Evolutionary conservation across 2,329 filamentous ascomycete species (phyloP).

Genomic region (Pyrenochaeta sp.): DNA sequence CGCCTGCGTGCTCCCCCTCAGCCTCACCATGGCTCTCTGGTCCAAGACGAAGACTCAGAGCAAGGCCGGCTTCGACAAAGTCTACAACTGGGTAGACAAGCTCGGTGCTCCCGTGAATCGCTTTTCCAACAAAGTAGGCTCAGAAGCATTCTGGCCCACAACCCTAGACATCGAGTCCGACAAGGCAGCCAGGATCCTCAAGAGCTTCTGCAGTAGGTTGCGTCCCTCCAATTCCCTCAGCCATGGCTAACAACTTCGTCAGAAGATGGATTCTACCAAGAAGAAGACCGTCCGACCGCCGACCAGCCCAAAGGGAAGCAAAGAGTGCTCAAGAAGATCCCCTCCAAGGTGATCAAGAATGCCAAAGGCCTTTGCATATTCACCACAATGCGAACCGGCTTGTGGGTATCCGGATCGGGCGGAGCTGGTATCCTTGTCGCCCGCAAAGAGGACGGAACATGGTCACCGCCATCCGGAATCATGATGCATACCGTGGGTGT

Average conservation of each 20-base stretch:
- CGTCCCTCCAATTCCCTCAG: slow-evolving; percentile 24
- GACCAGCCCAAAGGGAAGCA: slow-evolving; percentile 68
- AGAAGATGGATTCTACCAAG: slow-evolving; percentile 73
- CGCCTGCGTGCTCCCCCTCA: slow-evolving; percentile 6
- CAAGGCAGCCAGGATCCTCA: slow-evolving; percentile 87
- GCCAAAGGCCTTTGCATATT: slow-evolving; percentile 92
- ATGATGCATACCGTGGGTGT: slow-evolving; percentile 88
- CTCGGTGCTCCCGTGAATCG: slow-evolving; percentile 79
- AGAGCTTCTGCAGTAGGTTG: slow-evolving; percentile 83
- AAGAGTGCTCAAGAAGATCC: slow-evolving; percentile 80
- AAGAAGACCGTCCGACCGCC: slow-evolving; percentile 56
- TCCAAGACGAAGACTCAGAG: slow-evolving; percentile 43
- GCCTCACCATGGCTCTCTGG: slow-evolving; percentile 40
- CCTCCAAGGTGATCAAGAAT: slow-evolving; percentile 80
- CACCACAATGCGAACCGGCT: slow-evolving; percentile 90
- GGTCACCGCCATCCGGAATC: slow-evolving; percentile 91
- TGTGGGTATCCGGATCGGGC: slow-evolving; percentile 91
- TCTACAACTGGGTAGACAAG: slow-evolving; percentile 72
- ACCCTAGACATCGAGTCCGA: slow-evolving; percentile 88
- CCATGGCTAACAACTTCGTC: slow-evolving; percentile 28
- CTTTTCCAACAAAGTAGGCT: slow-evolving; percentile 80
- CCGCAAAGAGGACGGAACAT: slow-evolving; percentile 82
- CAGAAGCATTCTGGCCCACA: slow-evolving; percentile 85
- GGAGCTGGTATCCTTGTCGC: slow-evolving; percentile 88
- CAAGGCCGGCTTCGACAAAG: slow-evolving; percentile 70